phyloP scores from a whole-genome alignment of 495 filamentous ascomycete species.

The Penicillium flavigenum region DNA sequence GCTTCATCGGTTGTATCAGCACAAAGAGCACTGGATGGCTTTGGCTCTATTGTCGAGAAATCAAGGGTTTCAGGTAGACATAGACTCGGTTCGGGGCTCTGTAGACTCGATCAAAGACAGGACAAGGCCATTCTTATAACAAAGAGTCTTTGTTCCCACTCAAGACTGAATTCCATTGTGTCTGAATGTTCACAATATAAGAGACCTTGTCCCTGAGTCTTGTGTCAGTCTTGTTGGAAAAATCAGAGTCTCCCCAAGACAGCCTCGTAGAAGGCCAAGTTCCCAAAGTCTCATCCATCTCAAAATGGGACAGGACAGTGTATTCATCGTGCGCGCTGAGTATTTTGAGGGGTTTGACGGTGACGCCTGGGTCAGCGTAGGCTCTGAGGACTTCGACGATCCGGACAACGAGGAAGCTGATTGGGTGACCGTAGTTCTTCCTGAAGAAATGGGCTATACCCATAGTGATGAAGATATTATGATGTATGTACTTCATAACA shows the following conservation, averaged over 20 bases:
- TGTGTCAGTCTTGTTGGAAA: background rate
- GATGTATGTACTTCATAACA: background rate
- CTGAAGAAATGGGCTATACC: background rate
- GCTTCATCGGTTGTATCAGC: background rate
- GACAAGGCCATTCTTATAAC: background rate
- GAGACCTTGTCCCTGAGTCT: too few relatives aligned
- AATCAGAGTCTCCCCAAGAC: background rate
- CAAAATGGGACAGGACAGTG: background rate
- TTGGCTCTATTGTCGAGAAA: background rate
- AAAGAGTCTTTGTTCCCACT: background rate
- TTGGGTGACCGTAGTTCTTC: background rate
- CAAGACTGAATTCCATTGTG: background rate
- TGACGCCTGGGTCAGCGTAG: background rate
- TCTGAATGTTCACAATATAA: background rate
- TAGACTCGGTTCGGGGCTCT: background rate
- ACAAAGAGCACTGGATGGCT: background rate
- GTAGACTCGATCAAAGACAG: background rate
- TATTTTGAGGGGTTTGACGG: background rate
- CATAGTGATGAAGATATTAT: background rate
- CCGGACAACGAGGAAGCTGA: slow-evolving; percentile 2
- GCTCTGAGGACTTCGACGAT: background rate
- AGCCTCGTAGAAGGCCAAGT: background rate
- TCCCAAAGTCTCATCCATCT: background rate
- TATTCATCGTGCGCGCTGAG: background rate
- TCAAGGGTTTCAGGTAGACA: background rate